A percentile compares a stretch with the other conserved stretches of the same genome.
These are phyloP conservation scores for Coemansia sp. DNA, from an alignment of 192 early-diverging fungal genomes.

Conservation along the genomic window DNA sequence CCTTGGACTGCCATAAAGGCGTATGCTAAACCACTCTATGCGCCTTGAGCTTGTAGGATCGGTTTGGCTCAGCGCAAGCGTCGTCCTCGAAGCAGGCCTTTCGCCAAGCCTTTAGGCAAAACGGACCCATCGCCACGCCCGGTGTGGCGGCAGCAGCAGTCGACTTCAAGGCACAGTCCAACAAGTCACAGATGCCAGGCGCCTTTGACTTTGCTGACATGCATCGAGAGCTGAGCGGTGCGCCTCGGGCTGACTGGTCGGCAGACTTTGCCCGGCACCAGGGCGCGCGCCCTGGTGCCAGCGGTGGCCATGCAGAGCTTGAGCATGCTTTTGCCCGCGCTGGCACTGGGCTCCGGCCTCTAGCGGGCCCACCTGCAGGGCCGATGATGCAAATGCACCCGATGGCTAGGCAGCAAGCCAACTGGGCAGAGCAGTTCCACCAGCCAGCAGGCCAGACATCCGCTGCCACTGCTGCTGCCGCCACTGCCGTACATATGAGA, in stretches of 20 bases:
- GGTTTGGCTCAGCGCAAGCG: slow-evolving; percentile 35
- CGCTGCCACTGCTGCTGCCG: slow-evolving; percentile 5
- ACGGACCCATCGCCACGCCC: slow-evolving; percentile 20
- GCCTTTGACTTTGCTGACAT: slow-evolving; percentile 72
- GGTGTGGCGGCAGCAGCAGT: slow-evolving; percentile 13
- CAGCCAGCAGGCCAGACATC: slow-evolving; percentile 31
- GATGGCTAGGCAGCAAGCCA: slow-evolving; percentile 19
- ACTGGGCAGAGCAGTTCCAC: slow-evolving; percentile 57
- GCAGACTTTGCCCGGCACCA: slow-evolving; percentile 69
- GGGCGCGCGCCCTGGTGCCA: slow-evolving; percentile 9
- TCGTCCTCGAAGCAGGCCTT: slow-evolving; percentile 45
- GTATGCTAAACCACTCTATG: neutral
- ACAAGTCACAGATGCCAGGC: slow-evolving; percentile 19
- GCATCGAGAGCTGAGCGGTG: slow-evolving; percentile 62
- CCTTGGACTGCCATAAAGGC: neutral
- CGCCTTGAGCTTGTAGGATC: slow-evolving; percentile 27
- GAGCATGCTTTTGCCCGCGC: slow-evolving; percentile 44
- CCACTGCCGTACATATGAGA: slow-evolving; percentile 10
- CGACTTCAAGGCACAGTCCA: slow-evolving; percentile 28
- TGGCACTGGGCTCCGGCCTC: slow-evolving; percentile 4
- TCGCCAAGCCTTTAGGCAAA: slow-evolving; percentile 43
- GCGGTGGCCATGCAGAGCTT: slow-evolving; percentile 36
- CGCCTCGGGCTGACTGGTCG: slow-evolving; percentile 61
- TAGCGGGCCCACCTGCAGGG: slow-evolving; percentile 3
- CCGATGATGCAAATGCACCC: slow-evolving; percentile 45